These are phyloP conservation scores for Colletotrichum aenigma DNA, from an alignment of 2,329 filamentous ascomycete genomes.

Conservation along the genomic window DNA sequence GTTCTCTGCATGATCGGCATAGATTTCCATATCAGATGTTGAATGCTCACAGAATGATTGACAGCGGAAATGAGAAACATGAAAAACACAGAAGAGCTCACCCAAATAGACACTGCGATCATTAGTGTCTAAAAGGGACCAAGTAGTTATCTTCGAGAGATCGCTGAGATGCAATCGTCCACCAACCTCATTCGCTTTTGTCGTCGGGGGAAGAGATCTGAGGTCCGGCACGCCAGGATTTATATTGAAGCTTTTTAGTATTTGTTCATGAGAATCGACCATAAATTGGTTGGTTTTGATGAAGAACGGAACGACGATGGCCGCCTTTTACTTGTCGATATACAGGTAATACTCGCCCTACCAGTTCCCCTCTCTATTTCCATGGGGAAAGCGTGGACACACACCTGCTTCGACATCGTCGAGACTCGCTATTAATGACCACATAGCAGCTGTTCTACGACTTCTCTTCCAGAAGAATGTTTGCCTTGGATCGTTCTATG, in stretches of 20 bases:
- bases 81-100: not conserved
- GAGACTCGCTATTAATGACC: rapidly evolving
- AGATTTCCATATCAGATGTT: rapidly evolving
- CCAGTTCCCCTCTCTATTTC: too few species aligned
- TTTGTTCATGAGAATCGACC: not conserved
- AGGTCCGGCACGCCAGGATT: not conserved
- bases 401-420: not conserved
- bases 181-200: too few species aligned
- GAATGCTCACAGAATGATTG: not conserved
- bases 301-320: not conserved
- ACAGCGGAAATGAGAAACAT: rapidly evolving
- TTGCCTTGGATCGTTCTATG: rapidly evolving
- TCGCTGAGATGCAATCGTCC: too few species aligned
- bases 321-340: rapidly evolving
- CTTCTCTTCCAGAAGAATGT: not conserved
- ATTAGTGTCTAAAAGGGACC: rapidly evolving
- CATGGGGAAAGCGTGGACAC: too few species aligned
- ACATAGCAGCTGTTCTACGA: not conserved
- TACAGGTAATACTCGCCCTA: not conserved
- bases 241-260: not conserved
- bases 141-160: not conserved
- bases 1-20: not conserved
- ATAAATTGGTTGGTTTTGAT: too few species aligned
- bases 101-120: not conserved
- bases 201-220: too few species aligned